Base-by-base conservation (phyloP, 2,329 filamentous ascomycete genomes). In the Fusarium sp. region DNA sequence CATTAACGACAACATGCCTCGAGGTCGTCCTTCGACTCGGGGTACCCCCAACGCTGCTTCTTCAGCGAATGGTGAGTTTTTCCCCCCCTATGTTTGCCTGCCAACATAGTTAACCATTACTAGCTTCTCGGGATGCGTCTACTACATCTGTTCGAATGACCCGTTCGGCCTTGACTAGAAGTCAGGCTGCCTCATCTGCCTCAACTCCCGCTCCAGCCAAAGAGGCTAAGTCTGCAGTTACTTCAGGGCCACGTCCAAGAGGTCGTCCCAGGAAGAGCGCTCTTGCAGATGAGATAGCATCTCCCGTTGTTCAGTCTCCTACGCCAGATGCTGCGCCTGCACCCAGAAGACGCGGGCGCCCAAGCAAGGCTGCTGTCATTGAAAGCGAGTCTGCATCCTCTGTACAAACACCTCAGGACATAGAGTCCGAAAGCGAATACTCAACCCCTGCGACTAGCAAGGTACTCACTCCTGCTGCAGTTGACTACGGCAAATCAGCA, bases 391-490 rank as follows among this genome's bases (percentile, higher is more conserved):
- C 75, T 7, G 66, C 66, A 7, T 77, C 74, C 14, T 75, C 75
- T 5, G 68, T 62, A 1, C 70, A 68, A 36, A 75, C 75, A 4
- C 68, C 74, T 17, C 36, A 63, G 4, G 72, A 71, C 9, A 61
- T 47, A 4, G 70, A 72, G 10, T 72, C 75, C 1, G 75, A 73
- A 21, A 72, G 68, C 29, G 73, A 68, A 9, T 71, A 71, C 39
- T 76, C 73, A 7, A 78, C 76, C 4, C 73, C 75, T 14, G 75
- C 70, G 6, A 77, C 75, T 2, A 78, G 75, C 64, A 73, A 73
- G 43, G 47, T 76, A 6, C 71, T 73, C 6, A 77, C 76, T 8
- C 76, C 76, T 3, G 57, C 66, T 31, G 68, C 67, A n/a, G 43
- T 59, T 23, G 70, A 72, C 15, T 27, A 54, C 25, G 46, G 27